Conservation (phyloP, 2,329 filamentous ascomycete genomes). For the Apiospora marii region DNA sequence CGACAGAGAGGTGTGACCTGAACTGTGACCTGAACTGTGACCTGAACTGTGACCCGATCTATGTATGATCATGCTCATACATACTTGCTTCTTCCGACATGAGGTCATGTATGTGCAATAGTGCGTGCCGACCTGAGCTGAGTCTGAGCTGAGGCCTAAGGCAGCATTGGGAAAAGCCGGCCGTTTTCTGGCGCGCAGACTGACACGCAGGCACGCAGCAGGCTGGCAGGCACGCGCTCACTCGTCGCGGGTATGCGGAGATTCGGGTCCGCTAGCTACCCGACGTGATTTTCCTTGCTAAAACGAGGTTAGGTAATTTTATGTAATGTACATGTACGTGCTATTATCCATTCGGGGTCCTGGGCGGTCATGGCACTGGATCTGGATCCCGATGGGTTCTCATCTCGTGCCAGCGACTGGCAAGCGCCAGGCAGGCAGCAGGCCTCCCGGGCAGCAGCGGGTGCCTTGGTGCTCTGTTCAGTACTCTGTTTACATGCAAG, state of each 20-base stretch:
- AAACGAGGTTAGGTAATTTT: constrained; percentile 15
- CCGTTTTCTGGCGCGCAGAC: neutral
- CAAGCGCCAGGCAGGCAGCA: too few species aligned
- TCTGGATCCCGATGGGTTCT: constrained; percentile 16
- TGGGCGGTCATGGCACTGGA: neutral
- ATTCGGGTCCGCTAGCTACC: constrained; percentile 20
- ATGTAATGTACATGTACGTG: neutral
- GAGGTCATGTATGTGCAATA: constrained; percentile 7
- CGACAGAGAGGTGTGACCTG: neutral
- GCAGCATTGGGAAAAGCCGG: neutral
- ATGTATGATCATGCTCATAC: too few species aligned
- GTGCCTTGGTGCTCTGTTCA: neutral
- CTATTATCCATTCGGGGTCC: constrained; percentile 4
- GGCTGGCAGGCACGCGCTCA: neutral
- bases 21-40: too few species aligned
- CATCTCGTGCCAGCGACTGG: neutral
- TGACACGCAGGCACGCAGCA: neutral
- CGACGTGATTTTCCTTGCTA: constrained; percentile 13
- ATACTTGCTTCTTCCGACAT: neutral
- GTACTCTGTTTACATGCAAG: too few species aligned
- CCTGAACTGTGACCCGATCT: neutral
- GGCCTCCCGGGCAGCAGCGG: too few species aligned
- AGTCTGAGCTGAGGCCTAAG: neutral
- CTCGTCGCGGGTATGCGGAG: constrained; percentile 5
- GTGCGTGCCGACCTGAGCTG: neutral